Evolutionary conservation across 495 filamentous ascomycete species (phyloP), one percentile per base, ranked within the genome.

Genomic region (Aspergillus taichungensis): DNA sequence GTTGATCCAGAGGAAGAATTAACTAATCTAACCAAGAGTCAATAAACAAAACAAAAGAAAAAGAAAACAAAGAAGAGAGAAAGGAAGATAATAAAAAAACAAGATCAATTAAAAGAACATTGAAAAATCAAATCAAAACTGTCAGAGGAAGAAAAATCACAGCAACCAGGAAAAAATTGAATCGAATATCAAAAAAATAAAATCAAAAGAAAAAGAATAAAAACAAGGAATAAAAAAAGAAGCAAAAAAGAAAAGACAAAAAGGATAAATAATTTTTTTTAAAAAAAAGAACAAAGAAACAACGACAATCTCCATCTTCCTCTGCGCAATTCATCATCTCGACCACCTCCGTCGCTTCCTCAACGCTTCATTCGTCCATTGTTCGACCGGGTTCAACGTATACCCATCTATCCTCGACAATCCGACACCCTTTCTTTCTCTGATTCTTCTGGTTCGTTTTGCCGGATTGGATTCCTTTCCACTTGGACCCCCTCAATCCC

Each of bases 371-470:
- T 50, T 51, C 37, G 45, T 29, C 38, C 32, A 41, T 49, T 46
- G 35, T 34, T 38, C 40, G 34, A 45, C 37, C 31, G 33, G 41
- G 42, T 24, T 24, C 18, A 24, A 45, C 40, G 37, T 35, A 45
- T 45, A 30, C 37, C 45, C 45, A 40, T 50, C 41, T 51, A 37
- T 51, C 34, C 13, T 51, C 35, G 33, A 50, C 52, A 55, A 55
- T 24, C 18, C 18, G 18, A 55, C 52, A 45, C 38, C 34, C 37
- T 47, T 11, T 45, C 52, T 35, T 39, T 40, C 43, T 37, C 45
- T 40, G 34, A 24, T 41, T 34, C 27, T 41, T 50, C 42, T 18
- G 24, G 39, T 42, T 34, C 31, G 14, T 43, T 47, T 54, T 40
- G 40, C 46, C 45, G 37, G 40, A 42, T 24, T 24, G 18, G 18